Evolutionary conservation across 2,329 filamentous ascomycete species (phyloP).

Genomic region (Sarocladiaceae sp.): DNA sequence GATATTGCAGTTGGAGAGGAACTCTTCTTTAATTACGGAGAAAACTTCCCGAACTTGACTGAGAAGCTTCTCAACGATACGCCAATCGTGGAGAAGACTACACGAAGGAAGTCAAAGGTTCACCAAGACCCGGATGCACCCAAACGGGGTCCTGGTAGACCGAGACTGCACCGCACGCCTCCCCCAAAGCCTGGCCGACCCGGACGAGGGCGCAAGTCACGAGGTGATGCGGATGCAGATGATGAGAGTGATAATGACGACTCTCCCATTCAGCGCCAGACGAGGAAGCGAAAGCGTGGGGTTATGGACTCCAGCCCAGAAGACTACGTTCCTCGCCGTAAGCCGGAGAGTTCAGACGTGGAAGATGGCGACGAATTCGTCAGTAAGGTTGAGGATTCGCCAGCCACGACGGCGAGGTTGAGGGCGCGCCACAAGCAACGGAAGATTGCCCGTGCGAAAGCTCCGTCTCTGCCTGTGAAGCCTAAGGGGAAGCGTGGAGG

Average conservation of each 20-base stretch:
- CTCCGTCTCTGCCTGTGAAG: conserved; percentile 17
- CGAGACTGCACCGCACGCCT: not conserved
- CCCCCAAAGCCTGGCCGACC: not conserved
- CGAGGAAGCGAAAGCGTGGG: not conserved
- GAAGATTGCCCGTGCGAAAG: conserved; percentile 8
- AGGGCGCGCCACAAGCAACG: conserved; percentile 11
- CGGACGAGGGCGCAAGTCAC: not conserved
- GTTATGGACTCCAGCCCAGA: not conserved
- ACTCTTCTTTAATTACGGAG: conserved; percentile 77
- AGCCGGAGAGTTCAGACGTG: not conserved
- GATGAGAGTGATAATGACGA: conserved; percentile 9
- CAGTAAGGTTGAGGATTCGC: conserved; percentile 6
- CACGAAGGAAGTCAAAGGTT: not conserved
- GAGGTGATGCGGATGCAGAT: not conserved
- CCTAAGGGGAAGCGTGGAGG: conserved; percentile 33
- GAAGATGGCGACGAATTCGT: conserved; percentile 4
- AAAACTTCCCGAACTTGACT: conserved; percentile 60
- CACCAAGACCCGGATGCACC: not conserved
- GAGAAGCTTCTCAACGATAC: conserved; percentile 24
- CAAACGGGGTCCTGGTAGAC: not conserved
- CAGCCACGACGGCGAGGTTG: conserved; percentile 15
- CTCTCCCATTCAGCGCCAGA: not conserved
- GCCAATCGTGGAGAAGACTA: not conserved
- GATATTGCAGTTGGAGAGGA: conserved; percentile 70
- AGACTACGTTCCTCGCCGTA: not conserved